phyloP scores from a whole-genome alignment of 768 basidiomycete species.

The Psilocybe tampanensis region DNA sequence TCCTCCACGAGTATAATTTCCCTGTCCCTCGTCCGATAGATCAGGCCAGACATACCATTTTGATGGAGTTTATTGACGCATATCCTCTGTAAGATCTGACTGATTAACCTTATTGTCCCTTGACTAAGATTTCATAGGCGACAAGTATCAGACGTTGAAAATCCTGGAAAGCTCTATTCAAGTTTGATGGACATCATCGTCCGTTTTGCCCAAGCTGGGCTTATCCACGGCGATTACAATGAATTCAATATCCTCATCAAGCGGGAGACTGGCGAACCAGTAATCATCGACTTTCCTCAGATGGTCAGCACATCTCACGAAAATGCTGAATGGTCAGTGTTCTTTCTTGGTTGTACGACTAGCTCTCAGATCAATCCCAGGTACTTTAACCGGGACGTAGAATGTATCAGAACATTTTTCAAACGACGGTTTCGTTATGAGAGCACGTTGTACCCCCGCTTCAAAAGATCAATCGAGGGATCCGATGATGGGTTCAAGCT shows the following conservation, averaged over 20 bases:
- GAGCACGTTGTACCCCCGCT: conserved; percentile 84
- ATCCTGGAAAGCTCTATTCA: conserved; percentile 91
- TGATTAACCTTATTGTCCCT: not conserved
- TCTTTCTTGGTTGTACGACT: conserved; percentile 9
- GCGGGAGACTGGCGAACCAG: conserved; percentile 69
- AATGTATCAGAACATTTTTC: conserved; percentile 95
- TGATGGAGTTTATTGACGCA: conserved; percentile 96
- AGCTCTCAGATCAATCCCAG: conserved; percentile 39
- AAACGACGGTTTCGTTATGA: conserved; percentile 90
- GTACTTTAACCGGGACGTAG: conserved; percentile 99
- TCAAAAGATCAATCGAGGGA: conserved; percentile 63
- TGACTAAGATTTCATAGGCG: conserved; percentile 52
- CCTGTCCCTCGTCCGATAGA: conserved; percentile 94
- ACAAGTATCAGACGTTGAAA: conserved; percentile 80
- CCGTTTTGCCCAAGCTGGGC: conserved; percentile 87
- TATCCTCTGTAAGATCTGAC: conserved; percentile 78
- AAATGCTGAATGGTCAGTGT: conserved; percentile 90
- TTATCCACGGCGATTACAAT: conserved; percentile 99
- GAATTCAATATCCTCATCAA: conserved; percentile 98
- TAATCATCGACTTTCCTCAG: conserved; percentile 99
- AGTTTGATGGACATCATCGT: conserved; percentile 94
- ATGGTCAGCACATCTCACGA: conserved; percentile 98
- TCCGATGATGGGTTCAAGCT: conserved; percentile 65
- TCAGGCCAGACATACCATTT: conserved; percentile 90
- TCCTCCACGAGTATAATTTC: conserved; percentile 88